Evolutionary conservation across 1,284 basidiomycete species (phyloP), one percentile per base, ranked within the genome.

Genomic region (Prillingera fragicola): DNA sequence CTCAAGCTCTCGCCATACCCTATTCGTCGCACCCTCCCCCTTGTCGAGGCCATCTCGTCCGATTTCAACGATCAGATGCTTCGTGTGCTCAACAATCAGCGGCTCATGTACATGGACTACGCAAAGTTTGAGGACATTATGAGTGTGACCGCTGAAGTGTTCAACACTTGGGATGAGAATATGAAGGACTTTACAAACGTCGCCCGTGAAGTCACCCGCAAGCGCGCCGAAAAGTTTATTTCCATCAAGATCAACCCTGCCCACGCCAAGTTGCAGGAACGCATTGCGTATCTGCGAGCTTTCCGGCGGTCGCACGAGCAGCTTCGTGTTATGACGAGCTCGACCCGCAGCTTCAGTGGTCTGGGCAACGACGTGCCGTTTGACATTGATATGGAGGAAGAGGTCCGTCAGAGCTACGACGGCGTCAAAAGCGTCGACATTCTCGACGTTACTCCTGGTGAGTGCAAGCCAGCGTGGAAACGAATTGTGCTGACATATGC

Each of bases 131-230:
- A 95, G 56, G 80, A 87, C 8, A 77, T 89, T 9, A 80, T 96
- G 45, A 74, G 76, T 1, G 80, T 84, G 47, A 83, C 86, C 0
- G 81, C 81, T 54, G 79, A 79, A 28, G 91, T 96, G 43, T 97
- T 97, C 75, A 78, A 81, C 8, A 86, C 85, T 1, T 99, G 94
- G 94, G 94, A 97, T 69, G 94, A 96, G 62, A 79, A 84, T 42
- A 87, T 96, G 74, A 97, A 97, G 72, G 94, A 96, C 65, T 98
- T 98, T 64, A 96, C 91, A 17, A 94, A 92, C 62, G 88, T 96
- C 35, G 94, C 94, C 3, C 80, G 95, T 54, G 95, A 98, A 63
- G 85, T 96, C 25, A 92, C 87, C 31, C 77, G 92, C 49, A 92
- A 92, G 72, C 80, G 94, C 8, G 78, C 77, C 33, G 95, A 98